Percentiles rank a stretch among this genome's conserved stretches.
phyloP scores from a whole-genome alignment of 1,284 basidiomycete species.

The Microbotryum silenes-acaulis region DNA sequence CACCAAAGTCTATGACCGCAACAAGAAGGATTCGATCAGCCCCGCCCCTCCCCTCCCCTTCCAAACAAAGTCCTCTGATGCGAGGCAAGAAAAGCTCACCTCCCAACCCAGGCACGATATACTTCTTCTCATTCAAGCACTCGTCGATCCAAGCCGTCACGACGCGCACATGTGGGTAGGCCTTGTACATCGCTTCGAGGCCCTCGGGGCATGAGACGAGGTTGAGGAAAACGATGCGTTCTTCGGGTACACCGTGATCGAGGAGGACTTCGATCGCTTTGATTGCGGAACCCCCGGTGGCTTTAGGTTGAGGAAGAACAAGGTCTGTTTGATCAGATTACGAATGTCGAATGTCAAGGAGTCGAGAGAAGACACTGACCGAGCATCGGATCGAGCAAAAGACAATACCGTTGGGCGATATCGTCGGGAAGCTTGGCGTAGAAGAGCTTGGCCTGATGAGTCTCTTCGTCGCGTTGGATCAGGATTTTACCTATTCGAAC shows the following conservation, averaged over 20 bases:
- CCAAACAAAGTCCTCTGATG: neutral
- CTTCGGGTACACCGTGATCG: slow-evolving; percentile 72
- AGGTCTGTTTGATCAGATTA: neutral
- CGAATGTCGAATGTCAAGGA: neutral
- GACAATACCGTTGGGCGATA: slow-evolving; percentile 81
- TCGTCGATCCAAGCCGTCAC: slow-evolving; percentile 97
- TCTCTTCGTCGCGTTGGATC: slow-evolving; percentile 94
- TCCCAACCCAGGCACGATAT: slow-evolving; percentile 55
- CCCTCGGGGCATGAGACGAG: slow-evolving; percentile 91
- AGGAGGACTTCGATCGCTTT: slow-evolving; percentile 92
- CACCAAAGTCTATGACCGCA: slow-evolving; percentile 31
- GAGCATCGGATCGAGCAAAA: slow-evolving; percentile 95
- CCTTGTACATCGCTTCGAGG: slow-evolving; percentile 67
- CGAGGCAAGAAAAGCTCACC: slow-evolving; percentile 13
- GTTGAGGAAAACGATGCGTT: slow-evolving; percentile 94
- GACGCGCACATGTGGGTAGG: slow-evolving; percentile 75
- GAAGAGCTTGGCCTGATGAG: slow-evolving; percentile 70
- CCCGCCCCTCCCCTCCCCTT: neutral
- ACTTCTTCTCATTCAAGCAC: slow-evolving; percentile 68
- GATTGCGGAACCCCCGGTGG: slow-evolving; percentile 94
- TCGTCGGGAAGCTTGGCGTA: slow-evolving; percentile 80
- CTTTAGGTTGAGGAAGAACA: slow-evolving; percentile 44
- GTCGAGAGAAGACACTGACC: slow-evolving; percentile 47
- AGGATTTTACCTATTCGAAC: slow-evolving; percentile 88
- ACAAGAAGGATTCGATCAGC: neutral